Conservation (phyloP, 208 protist species). For the Leishmania braziliensis region DNA sequence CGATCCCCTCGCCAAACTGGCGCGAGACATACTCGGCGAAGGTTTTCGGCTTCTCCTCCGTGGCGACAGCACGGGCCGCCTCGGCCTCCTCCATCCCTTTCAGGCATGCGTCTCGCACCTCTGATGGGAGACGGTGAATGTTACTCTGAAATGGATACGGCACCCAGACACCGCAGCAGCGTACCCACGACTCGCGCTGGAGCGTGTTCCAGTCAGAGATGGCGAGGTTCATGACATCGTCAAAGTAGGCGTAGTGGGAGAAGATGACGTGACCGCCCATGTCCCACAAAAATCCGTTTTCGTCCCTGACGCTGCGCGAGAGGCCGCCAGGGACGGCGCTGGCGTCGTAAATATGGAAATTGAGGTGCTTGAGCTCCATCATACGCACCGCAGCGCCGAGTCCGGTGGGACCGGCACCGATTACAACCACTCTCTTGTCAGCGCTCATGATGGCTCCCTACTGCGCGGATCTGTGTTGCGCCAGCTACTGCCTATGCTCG, state of each 20-base stretch:
- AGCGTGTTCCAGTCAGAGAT: conserved; percentile 53
- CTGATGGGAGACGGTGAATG: conserved; percentile 66
- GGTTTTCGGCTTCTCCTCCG: conserved; percentile 23
- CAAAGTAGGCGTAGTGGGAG: conserved; percentile 86
- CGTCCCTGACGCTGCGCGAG: conserved; percentile 54
- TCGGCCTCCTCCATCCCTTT: conserved; percentile 45
- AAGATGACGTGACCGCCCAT: conserved; percentile 86
- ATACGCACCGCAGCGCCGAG: conserved; percentile 71
- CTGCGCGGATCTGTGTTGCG: not conserved
- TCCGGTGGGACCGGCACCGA: conserved; percentile 69
- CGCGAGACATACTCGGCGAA: conserved; percentile 64
- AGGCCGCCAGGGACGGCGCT: conserved; percentile 49
- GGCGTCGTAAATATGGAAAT: conserved; percentile 66
- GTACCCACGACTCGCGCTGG: conserved; percentile 64
- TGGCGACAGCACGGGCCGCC: conserved; percentile 1
- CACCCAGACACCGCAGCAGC: conserved; percentile 55
- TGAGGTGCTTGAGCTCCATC: conserved; percentile 46
- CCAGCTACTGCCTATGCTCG: not conserved
- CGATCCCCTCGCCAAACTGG: conserved; percentile 70
- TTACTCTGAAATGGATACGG: conserved; percentile 85
- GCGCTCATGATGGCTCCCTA: conserved; percentile 5
- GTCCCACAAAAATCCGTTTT: conserved; percentile 77
- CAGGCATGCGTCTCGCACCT: conserved; percentile 47
- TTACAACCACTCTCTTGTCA: conserved; percentile 50
- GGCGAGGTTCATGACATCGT: conserved; percentile 69